Percentiles rank a stretch among this genome's conserved stretches.
phyloP scores from a whole-genome alignment of 306 rosid genomes.

The Cucurbita moschata region DNA sequence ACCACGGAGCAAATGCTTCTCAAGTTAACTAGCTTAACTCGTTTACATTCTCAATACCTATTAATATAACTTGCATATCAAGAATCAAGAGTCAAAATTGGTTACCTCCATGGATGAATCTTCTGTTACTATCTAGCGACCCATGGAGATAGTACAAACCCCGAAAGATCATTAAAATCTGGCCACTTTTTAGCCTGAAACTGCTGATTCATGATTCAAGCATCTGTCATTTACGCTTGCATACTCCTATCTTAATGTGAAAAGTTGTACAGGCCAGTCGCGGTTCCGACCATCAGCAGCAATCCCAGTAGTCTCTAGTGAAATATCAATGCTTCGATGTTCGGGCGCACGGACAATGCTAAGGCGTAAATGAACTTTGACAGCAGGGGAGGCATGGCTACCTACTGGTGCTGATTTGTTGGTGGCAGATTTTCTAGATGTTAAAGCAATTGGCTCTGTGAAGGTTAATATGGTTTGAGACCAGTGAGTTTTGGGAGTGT shows the following conservation, averaged over 20 bases:
- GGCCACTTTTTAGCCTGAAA: not conserved
- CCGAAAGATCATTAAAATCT: not conserved
- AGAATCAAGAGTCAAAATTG: not conserved
- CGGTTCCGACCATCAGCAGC: slow-evolving; percentile 36
- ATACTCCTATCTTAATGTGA: slow-evolving; percentile 30
- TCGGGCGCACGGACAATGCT: slow-evolving; percentile 73
- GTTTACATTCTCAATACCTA: not conserved
- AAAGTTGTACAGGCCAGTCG: slow-evolving; percentile 58
- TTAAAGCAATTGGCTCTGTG: slow-evolving; percentile 54
- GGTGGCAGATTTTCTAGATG: slow-evolving; percentile 13
- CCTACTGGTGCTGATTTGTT: slow-evolving; percentile 37
- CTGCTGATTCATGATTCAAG: not conserved
- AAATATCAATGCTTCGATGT: slow-evolving; percentile 87
- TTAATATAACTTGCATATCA: not conserved
- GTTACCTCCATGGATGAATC: not conserved
- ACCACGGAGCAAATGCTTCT: not conserved
- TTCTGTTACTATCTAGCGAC: not conserved
- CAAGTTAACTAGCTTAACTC: not conserved
- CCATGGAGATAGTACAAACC: not conserved
- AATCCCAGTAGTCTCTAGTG: slow-evolving; percentile 56
- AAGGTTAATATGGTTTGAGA: slow-evolving; percentile 79
- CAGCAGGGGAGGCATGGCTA: slow-evolving; percentile 43
- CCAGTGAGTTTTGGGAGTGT: slow-evolving; percentile 65
- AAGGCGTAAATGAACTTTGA: slow-evolving; percentile 44
- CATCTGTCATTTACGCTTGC: not conserved